Evolutionary conservation across 2,329 filamentous ascomycete species (phyloP).

Genomic region (Xylogone sp.): DNA sequence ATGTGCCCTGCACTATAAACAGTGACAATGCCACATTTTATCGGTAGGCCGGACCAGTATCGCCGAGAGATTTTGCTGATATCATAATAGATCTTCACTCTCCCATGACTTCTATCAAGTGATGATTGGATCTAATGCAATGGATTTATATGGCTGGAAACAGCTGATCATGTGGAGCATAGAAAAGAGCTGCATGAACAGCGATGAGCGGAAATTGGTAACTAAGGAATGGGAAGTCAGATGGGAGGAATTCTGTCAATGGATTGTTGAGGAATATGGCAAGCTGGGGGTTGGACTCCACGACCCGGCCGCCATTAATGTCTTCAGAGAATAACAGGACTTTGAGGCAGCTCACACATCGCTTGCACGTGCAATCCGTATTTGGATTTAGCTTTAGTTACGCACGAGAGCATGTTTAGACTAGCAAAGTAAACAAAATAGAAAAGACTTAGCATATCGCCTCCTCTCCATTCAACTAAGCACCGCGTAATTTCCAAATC

Average conservation of each 20-base stretch:
- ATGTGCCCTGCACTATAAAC: slow-evolving; percentile 69
- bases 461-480: no score
- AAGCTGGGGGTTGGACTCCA: slow-evolving; percentile 13
- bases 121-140: slow-evolving; percentile 63
- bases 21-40: slow-evolving; percentile 75
- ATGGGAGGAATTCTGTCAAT: slow-evolving; percentile 57
- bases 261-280: slow-evolving; percentile 43
- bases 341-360: no score
- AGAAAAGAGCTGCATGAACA: slow-evolving; percentile 56
- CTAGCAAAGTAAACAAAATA: no score
- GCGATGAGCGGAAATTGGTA: slow-evolving; percentile 34
- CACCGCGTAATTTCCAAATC: no score
- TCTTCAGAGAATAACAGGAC: no score
- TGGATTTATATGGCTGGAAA: slow-evolving; percentile 68
- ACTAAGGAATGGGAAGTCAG: slow-evolving; percentile 43
- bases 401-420: no score
- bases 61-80: slow-evolving; percentile 1
- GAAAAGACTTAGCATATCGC: no score
- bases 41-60: slow-evolving; percentile 40
- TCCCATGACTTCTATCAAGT: slow-evolving; percentile 77
- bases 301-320: background rate
- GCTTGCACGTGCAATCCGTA: no score
- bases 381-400: no score
- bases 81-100: slow-evolving; percentile 56
- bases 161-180: slow-evolving; percentile 63